Evolutionary conservation across 2,329 filamentous ascomycete genomes (phyloP).

Genomic region (Aspergillus ustus): DNA sequence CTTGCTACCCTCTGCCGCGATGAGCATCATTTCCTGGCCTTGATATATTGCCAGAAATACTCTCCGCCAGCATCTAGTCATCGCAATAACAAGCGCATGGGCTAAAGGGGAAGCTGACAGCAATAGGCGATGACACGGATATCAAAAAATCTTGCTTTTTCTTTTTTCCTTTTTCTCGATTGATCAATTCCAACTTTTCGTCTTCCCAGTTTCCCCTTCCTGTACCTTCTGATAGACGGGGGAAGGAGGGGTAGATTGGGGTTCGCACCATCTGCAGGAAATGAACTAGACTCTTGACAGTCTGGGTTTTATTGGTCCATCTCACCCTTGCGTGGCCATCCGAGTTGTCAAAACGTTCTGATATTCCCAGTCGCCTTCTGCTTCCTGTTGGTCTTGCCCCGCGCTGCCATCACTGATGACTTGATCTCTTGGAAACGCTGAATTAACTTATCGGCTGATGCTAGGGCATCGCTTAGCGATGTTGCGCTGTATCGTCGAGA

Average conservation of each 20-base stretch:
- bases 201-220: conserved; percentile 3
- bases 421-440: conserved; percentile 4
- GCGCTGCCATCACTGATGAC: conserved; percentile 7
- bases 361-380: conserved; percentile 9
- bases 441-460: conserved; percentile 9
- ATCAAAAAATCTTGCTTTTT: background rate
- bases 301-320: conserved; percentile 16
- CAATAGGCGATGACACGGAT: background rate
- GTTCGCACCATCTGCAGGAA: conserved; percentile 20
- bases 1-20: conserved; percentile 17
- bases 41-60: background rate
- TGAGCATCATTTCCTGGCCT: background rate
- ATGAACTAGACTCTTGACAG: conserved; percentile 20
- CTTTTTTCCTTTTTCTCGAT: background rate
- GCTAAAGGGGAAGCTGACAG: background rate
- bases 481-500: background rate
- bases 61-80: background rate
- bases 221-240: conserved; percentile 1
- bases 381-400: conserved; percentile 18
- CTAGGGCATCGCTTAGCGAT: conserved; percentile 4
- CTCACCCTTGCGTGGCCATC: conserved; percentile 27
- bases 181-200: conserved; percentile 7
- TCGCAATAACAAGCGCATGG: background rate
- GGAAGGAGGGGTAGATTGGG: conserved; percentile 11
- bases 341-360: conserved; percentile 9